Evolutionary conservation across 345 rosid species (phyloP), one percentile per base, ranked within the genome.

Genomic region (Gossypium australe): DNA sequence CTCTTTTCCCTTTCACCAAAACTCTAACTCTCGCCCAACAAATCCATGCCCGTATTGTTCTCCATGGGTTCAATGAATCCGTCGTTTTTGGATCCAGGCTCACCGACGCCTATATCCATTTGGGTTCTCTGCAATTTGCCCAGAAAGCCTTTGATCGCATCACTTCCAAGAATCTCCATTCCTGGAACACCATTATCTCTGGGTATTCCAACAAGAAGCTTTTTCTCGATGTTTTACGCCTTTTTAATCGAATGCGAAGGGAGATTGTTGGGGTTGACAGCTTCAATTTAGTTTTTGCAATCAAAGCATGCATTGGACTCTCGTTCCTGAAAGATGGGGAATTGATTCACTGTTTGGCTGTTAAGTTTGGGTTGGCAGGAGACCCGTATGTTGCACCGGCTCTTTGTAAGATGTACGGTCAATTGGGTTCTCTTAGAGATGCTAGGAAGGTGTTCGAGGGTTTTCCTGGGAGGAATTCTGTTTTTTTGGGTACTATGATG

Each of bases 401-500:
- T 18, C 80, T 89, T 70, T 79, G 84, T 9, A 84, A 85, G 67
- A 82, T 87, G 79, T 83, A 89, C 34, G 75, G 76, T 0, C 76
- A 84, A 14, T 77, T 81, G 7, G 85, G 83, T 34, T 74, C 75
- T 51, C 61, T 91, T 59, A 85, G 75, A 49, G 76, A 77, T 53
- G 87, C 89, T 6, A 63, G 82, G 60, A 55, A 72, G 17, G 82
- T 89, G 80, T 89, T 89, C 64, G 93, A 87, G 64, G 92, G 84
- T 77, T 82, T 83, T 75, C 77, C 84, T 69, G 68, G 52, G 17
- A 84, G 81, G 77, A 85, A 58, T 70, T 84, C 85, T 25, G 84
- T 91, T 62, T 85, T 85, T 56, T 87, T 89, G 89, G 88, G 89
- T 43, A 80, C 82, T 60, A 69, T 89, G 84, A 83, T 89, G 81